Base-by-base conservation (phyloP, 768 basidiomycete species). In the Neoboletus magnificus region DNA sequence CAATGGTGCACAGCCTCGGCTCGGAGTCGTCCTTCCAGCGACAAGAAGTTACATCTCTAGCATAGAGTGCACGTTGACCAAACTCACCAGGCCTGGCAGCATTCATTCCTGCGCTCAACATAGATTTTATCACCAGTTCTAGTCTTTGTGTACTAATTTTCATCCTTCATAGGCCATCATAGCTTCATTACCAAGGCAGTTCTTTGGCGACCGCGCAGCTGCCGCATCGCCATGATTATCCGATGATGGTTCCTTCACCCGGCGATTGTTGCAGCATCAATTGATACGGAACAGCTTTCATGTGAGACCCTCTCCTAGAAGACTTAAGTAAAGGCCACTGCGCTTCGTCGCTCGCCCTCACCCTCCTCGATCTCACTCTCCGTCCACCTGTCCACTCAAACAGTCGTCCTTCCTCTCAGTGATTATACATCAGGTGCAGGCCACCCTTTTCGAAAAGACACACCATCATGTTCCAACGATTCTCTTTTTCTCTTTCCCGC, bases 401-500 rank as follows among this genome's bases (percentile, higher is more conserved):
- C 25, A 8, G 8, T 13, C 29, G n/a, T 37, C 25, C 30, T 39
- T 23, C n/a, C 33, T 23, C 23, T 27, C 29, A 6, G n/a, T 30
- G 11, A 36, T 39, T 45, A n/a, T n/a, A 23, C 20, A 35, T 43
- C 22, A 2, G 58, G 64, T 60, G 64, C 62, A 20, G 64, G 62
- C 16, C 18, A 54, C 51, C 57, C 27, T 33, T 23, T 50, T n/a
- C 36, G 12, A 47, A 30, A 23, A 23, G 23, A 42, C 11, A 0
- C 12, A 18, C 1, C 22, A 40, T 12, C 25, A 67, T 66, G 66
- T 59, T 64, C 33, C 15, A n/a, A 29, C 61, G 64, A 32, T 42
- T 66, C 27, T 59, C 58, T 2, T 53, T 60, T 3, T 30, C 54
- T 3, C 39, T 69, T 20, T 37, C 55, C 13, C 67, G 60, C 37